Evolutionary conservation across 805 yeast species (phyloP).

Genomic region (Candida ficus): DNA sequence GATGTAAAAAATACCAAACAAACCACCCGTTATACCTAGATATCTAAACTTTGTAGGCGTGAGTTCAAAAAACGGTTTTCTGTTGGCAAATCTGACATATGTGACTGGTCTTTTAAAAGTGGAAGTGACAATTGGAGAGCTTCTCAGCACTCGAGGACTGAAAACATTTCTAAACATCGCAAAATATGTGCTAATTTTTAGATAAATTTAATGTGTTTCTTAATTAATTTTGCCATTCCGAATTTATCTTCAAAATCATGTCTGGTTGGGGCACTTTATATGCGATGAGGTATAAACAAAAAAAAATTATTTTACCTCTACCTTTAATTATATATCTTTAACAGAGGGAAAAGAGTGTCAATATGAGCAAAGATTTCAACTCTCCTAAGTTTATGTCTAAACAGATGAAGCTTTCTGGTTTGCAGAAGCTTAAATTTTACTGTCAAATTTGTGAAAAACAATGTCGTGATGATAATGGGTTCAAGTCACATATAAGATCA

Average conservation of each 20-base stretch:
- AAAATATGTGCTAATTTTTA: too few species aligned
- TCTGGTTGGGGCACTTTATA: too few species aligned
- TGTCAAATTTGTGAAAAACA: conserved; percentile 92
- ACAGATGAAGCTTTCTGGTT: conserved; percentile 74
- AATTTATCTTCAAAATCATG: too few species aligned
- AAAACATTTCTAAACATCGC: not conserved
- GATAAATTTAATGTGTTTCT: too few species aligned
- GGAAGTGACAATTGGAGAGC: too few species aligned
- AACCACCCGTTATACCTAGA: conserved; percentile 18
- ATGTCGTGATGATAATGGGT: conserved; percentile 95
- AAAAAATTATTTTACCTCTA: too few species aligned
- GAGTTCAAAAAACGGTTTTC: conserved; percentile 3
- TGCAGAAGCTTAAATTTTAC: conserved; percentile 80
- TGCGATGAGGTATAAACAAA: too few species aligned
- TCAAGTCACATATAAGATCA: conserved; percentile 82
- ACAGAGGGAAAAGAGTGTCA: too few species aligned
- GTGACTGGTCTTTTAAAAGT: conserved; percentile 3
- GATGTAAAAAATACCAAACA: conserved; percentile 34
- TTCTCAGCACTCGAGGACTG: too few species aligned
- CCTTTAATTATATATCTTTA: too few species aligned
- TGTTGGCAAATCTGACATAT: conserved; percentile 6
- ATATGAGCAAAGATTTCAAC: conserved; percentile 9
- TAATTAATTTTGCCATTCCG: too few species aligned
- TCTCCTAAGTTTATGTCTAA: conserved; percentile 42
- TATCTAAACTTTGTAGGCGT: conserved; percentile 21